Conservation (phyloP, 768 basidiomycete species). For the Tricholomella constricta region DNA sequence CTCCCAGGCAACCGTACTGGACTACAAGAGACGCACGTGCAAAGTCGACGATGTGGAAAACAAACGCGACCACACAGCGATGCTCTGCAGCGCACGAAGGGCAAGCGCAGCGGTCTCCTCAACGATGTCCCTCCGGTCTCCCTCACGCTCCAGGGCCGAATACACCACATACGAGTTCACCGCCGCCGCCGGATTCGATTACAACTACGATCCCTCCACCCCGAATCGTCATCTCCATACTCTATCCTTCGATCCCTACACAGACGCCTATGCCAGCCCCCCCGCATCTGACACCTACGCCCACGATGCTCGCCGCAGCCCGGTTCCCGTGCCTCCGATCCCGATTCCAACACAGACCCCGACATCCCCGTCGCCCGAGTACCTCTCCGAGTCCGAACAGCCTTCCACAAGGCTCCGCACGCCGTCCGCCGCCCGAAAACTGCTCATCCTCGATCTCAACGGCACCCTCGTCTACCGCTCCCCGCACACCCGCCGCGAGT, state of each 20-base stretch:
- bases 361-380: constrained; percentile 30
- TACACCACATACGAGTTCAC: constrained; percentile 16
- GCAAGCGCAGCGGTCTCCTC: not conserved
- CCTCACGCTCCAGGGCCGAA: constrained; percentile 1
- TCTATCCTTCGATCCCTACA: constrained; percentile 23
- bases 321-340: not conserved
- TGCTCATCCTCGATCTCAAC: constrained; percentile 76
- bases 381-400: constrained; percentile 30
- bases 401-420: constrained; percentile 28
- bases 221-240: not conserved
- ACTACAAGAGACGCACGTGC: not conserved
- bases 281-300: constrained; percentile 32
- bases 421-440: constrained; percentile 47
- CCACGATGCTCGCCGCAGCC: constrained; percentile 34
- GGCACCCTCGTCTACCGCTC: constrained; percentile 72
- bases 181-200: constrained; percentile 21
- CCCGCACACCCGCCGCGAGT: constrained; percentile 27
- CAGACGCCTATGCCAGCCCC: constrained; percentile 9
- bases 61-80: not conserved
- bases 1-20: too few species aligned
- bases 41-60: not conserved
- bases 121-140: not conserved
- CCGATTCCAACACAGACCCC: not conserved
- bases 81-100: not conserved
- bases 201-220: constrained; percentile 28